A percentile compares a stretch with the other conserved stretches of the same genome.
Conservation (phyloP, 805 yeast species). For the Jamesozyma spencerorum region DNA sequence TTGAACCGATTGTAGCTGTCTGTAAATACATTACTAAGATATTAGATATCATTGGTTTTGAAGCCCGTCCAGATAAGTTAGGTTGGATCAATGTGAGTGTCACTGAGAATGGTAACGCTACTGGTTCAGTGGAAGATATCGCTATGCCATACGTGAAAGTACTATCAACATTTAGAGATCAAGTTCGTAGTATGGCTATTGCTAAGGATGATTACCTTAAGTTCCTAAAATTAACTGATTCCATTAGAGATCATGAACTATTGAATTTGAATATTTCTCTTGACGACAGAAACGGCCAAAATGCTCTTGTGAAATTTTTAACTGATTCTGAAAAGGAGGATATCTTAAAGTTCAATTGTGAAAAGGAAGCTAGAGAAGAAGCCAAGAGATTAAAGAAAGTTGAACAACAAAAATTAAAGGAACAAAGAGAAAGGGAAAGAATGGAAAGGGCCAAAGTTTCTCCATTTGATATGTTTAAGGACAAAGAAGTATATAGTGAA, state of each 20-base stretch:
- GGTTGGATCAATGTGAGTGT: conserved; percentile 63
- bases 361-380: conserved; percentile 41
- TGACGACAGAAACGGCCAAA: conserved; percentile 77
- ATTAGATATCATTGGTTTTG: conserved; percentile 67
- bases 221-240: conserved; percentile 64
- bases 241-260: conserved; percentile 61
- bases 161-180: conserved; percentile 72
- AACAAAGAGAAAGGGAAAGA: conserved; percentile 55
- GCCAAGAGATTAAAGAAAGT: conserved; percentile 36
- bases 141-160: conserved; percentile 74
- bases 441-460: conserved; percentile 55
- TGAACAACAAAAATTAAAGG: conserved; percentile 46
- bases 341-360: conserved; percentile 45
- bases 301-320: conserved; percentile 79
- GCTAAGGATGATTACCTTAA: conserved; percentile 40
- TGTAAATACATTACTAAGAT: conserved; percentile 66
- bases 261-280: conserved; percentile 70
- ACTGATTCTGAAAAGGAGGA: conserved; percentile 60
- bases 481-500: conserved; percentile 45
- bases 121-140: conserved; percentile 47
- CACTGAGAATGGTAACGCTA: conserved; percentile 5
- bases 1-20: conserved; percentile 57
- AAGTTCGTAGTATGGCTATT: conserved; percentile 67
- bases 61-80: conserved; percentile 52
- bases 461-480: conserved; percentile 68